A percentile compares a stretch with the other conserved stretches of the same genome.
Conservation (phyloP, 139 green algal genomes). For the Asterochloris sp. region DNA sequence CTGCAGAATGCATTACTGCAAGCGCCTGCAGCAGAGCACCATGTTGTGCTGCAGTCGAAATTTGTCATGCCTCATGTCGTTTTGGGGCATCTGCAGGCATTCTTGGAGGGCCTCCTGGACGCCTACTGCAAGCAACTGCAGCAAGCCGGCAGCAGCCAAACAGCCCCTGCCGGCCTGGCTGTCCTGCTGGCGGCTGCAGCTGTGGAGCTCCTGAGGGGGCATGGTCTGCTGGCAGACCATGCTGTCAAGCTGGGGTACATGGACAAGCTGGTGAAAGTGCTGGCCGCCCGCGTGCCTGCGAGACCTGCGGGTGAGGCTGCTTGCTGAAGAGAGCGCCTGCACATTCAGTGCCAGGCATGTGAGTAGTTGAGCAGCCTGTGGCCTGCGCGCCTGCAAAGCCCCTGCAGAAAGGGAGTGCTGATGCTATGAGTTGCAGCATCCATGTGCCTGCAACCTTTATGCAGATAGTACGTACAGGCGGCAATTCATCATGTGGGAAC, state of each 20-base stretch:
- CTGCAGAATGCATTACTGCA: no score
- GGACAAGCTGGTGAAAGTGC: conserved; percentile 45
- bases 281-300: conserved; percentile 26
- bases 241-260: conserved; percentile 61
- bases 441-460: not conserved
- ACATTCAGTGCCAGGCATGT: not conserved
- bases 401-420: not conserved
- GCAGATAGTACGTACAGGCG: no score
- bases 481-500: no score
- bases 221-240: conserved; percentile 64
- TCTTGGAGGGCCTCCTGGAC: conserved; percentile 70
- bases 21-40: no score
- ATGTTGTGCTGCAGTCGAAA: no score
- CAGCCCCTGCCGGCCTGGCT: conserved; percentile 16
- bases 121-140: conserved; percentile 26
- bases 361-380: not conserved
- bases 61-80: no score
- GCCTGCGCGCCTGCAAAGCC: not conserved
- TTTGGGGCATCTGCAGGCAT: not conserved
- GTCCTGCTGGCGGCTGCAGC: conserved; percentile 66
- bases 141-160: not conserved
- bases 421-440: not conserved
- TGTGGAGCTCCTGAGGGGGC: conserved; percentile 59
- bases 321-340: not conserved
- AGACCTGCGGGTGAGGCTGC: not conserved